Evolutionary conservation across 371 early-diverging fungal species (phyloP), one percentile per base, ranked within the genome.

Genomic region (Lichtheimia corymbifera): DNA sequence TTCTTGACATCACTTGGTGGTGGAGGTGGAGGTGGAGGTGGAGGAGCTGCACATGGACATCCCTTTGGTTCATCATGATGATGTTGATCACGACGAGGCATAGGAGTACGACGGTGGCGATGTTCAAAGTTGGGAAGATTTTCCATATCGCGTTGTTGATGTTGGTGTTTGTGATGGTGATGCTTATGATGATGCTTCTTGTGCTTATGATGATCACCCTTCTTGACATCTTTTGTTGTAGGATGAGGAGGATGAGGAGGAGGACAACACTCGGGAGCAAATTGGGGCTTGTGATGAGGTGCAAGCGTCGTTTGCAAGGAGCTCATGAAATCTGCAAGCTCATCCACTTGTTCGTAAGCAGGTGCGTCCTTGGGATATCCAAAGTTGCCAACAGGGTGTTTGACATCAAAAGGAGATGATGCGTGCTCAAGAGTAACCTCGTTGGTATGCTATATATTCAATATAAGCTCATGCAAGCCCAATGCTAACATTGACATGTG

Each of bases 151-250:
- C 50, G 49, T 9, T 58, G 15, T 4, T 55, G 42, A 25, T 62
- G 62, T 6, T 49, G 17, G 15, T 56, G 62, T 50, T 50, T 40
- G 22, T 63, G 58, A n/a, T 53, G 51, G 27, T 57, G 57, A 52
- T 62, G 62, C 42, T 63, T 44, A 45, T 54, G n/a, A 14, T 61
- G 27, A 0, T n/a, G 11, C 5, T 51, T 6, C 20, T 56, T 20
- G n/a, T 42, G 22, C 22, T 22, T 22, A 22, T 22, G 22, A 22
- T 22, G 43, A 43, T 35, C 44, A 17, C 2, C 17, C 17, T 17
- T 30, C 12, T 56, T 40, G 0, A 20, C 53, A 27, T 22, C 53
- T n/a, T 40, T 35, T 4, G 11, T 40, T n/a, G 28, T 43, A 18
- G 20, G 15, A 18, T 20, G 43, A 25, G 2, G 45, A 9, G 14